Evolutionary conservation across 2,329 filamentous ascomycete genomes (phyloP), one percentile per base, ranked within the genome.

Genomic region (Orbilia blumenaviensis): DNA sequence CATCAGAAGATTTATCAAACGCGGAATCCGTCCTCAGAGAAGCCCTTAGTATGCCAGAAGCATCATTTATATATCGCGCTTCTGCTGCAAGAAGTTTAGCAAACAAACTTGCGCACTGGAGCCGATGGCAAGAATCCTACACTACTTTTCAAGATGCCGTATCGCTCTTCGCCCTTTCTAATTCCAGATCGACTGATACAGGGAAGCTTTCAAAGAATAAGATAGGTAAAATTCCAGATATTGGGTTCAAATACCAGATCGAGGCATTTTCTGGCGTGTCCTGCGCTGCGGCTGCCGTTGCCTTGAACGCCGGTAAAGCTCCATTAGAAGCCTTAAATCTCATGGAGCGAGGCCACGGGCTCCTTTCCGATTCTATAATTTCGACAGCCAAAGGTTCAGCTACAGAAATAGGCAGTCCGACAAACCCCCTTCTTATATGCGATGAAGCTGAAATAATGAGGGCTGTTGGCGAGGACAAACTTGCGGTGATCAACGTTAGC

Each of bases 401-500:
- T 21, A 12, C 2, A 1, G 9, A 21, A 6, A n/a, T 21, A 4
- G n/a, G 10, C 3, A 27, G 1, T 21, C 12, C 25, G n/a, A 21
- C 25, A 21, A 10, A 12, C 14, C 21, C 27, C 9, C 1, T 21
- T 32, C 21, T 21, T 8, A 12, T 16, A 18, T 54, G 34, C 10
- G n/a, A 9, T 16, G n/a, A 25, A 21, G n/a, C 32, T 6, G 48
- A 32, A 21, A 18, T 18, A 4, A 10, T 54, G 9, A 10, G n/a
- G 7, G 7, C 16, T 21, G 2, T 54, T 9, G 27, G 48, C 8
- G n/a, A 34, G 21, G 27, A 54, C 9, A 32, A 16, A 12, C 7
- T 54, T 4, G 48, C 29, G 4, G 48, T 54, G 4, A 21, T 56
- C 10, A 56, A 56, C 18, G 66, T 81, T 0, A 82, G 60, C 23